Evolutionary conservation across 176 grass and related monocot genomes (phyloP).

Genomic region (Paspalum vaginatum): DNA sequence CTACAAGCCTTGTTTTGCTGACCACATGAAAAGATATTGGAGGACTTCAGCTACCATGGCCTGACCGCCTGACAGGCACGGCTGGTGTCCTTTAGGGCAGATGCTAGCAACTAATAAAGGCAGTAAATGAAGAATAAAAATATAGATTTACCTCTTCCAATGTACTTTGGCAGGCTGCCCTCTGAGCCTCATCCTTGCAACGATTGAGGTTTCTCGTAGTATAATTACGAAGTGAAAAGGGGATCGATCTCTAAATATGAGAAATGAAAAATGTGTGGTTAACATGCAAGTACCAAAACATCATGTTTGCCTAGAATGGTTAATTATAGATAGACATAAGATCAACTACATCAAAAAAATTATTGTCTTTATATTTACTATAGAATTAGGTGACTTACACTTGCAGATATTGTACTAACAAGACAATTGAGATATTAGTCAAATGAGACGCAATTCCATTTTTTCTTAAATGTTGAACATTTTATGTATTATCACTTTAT

Average conservation of each 20-base stretch:
- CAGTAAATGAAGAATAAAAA: not conserved
- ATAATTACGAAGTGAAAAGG: conserved; percentile 78
- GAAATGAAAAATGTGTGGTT: conserved; percentile 39
- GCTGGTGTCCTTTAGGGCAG: not conserved
- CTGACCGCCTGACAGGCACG: not conserved
- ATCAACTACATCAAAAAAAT: not conserved
- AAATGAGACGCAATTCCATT: conserved; percentile 7
- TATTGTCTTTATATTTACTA: conserved; percentile 4
- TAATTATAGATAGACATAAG: conserved; percentile 17
- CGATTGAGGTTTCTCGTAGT: conserved; percentile 64
- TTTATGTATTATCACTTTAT: conserved; percentile 13
- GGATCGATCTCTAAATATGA: conserved; percentile 66
- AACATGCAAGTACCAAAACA: conserved; percentile 38
- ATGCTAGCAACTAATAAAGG: conserved; percentile 26
- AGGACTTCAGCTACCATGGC: not conserved
- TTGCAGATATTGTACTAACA: not conserved
- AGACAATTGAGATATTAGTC: not conserved
- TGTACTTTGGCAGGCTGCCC: conserved; percentile 58
- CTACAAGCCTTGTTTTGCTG: not conserved
- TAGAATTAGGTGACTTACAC: conserved; percentile 12
- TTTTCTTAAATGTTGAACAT: not conserved
- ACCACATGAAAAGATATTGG: conserved; percentile 24
- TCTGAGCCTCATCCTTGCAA: conserved; percentile 83
- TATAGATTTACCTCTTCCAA: conserved; percentile 60
- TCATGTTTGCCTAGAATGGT: not conserved